Evolutionary conservation across 1,284 basidiomycete species (phyloP), one percentile per base, ranked within the genome.

Genomic region (Polyporus tsugae): DNA sequence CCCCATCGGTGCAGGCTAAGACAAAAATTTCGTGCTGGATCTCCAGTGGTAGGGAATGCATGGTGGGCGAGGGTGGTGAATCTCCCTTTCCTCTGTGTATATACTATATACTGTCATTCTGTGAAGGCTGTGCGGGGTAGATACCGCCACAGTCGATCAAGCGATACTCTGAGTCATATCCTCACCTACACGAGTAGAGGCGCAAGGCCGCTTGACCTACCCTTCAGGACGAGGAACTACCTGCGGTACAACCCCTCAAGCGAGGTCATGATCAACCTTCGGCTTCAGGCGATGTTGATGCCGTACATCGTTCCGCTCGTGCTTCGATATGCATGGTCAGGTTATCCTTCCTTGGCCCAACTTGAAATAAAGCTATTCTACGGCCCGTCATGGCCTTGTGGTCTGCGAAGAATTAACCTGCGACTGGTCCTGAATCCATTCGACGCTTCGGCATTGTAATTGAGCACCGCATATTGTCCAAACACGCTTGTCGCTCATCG

Each of bases 1-100:
- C 63, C 2, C 63, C 63, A n/a, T 64, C 63, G 17, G 55, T 44
- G 53, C 63, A 64, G 29, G 55, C 63, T 22, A 55, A 13, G 39
- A 58, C 29, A 33, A 64, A 64, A 33, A 64, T 46, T 11, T 38
- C 22, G 13, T 64, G 63, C 10, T 42, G 55, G 22, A 58, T 39
- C 39, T 64, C 63, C 13, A 64, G 19, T 19, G 63, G 63, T 13
- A 64, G 55, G 44, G 35, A 44, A 10, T 62, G 44, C 29, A 62
- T 62, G 60, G 17, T 35, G 44, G 29, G 41, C 22, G 44, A 1
- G 22, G 22, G n/a, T 6, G 44, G 6, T 22, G 44, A 46, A n/a
- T 10, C n/a, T 46, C 44, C n/a, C 44, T 2, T 46, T 9, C 19
- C n/a, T 42, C n/a, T 46, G 44, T 46, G n/a, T 46, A n/a, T 46